Base-by-base conservation (phyloP, 1,284 basidiomycete species). In the Amylostereum chailletii region DNA sequence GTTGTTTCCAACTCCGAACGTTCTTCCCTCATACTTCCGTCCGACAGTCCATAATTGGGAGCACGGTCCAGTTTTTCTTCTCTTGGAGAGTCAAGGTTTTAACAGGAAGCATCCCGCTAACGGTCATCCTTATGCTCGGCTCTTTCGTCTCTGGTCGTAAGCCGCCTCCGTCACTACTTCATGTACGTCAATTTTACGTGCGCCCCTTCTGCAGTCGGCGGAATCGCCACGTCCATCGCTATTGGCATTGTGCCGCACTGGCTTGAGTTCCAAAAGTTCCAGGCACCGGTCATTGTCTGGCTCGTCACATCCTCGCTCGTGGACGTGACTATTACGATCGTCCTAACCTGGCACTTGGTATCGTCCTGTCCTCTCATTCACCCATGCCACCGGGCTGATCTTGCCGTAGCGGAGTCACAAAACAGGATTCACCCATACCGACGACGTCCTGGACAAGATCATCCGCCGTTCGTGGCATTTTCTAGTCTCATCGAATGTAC, bases 71-170 rank as follows among this genome's bases (percentile, higher is more conserved):
- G 43, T 49, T 63, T 37, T 71, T 71, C 57, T 71, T 71, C 51
- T 66, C 69, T 6, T 71, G 69, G 69, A 58, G 70, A 52, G 66
- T 71, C 42, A 63, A 62, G 34, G 57, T 69, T 27, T 60, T 71
- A 46, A 68, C 63, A 10, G 58, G 60, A 42, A 65, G 53, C 45
- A 56, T 56, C 31, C 48, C 58, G 6, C 51, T 62, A n/a, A 57
- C 66, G 5, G 34, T 46, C 10, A 53, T 61, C 42, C 61, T 63
- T 40, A 42, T 52, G 2, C 48, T 57, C 42, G 61, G 61, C 44
- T 62, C 62, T 3, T 36, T 63, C 19, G 56, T 53, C 45, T 62
- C 63, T 47, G 60, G 61, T 52, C 62, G 63, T 65, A 53, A 39
- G 63, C 57, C 5, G 3, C n/a, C 9, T 19, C n/a, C n/a, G 29